Base-by-base conservation (phyloP, 2,329 filamentous ascomycete genomes). In the Arthrobotrys entomopaga region DNA sequence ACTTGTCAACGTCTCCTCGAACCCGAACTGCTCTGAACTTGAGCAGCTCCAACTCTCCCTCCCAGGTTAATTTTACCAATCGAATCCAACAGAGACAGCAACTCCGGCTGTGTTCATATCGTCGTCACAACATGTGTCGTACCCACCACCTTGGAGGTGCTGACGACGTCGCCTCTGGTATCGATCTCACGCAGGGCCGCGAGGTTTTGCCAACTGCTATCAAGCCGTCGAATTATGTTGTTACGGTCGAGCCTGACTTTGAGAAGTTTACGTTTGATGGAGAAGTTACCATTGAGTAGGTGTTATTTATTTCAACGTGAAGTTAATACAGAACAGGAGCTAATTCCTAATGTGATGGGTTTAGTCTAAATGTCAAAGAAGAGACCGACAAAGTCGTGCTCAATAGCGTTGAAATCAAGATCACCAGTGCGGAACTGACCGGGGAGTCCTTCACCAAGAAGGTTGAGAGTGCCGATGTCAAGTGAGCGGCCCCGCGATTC, bases 201-300 rank as follows among this genome's bases (percentile, higher is more conserved):
- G 91, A 96, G 84, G 90, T 98, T 77, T 86, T 98, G 79, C 95
- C 94, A 60, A 89, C 89, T 82, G 96, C 97, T 80, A 92, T 97
- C 79, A 90, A 94, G 81, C 93, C 94, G n/a, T 83, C 86, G 43
- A 93, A 98, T 84, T 98, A 98, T 83, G 88, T 96, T 82, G 83
- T 98, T 78, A 95, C 91, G 0, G 86, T 98, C 76, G 95, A 98
- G 84, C 93, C 94, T 64, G 88, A 97, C 84, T 91, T 98, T 78
- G 86, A 91, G 79, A 93, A 90, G 77, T 92, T 95, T 82, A 92
- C 88, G 77, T 98, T 94, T 81, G 87, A 94, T 72, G 94, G 94
- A 77, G 90, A 86, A 10, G 93, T 97, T 60, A 83, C 88, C 69
- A 93, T 98, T 80, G 92, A 97, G 85, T 88, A 84, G 58, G 86